Evolutionary conservation across 2,329 filamentous ascomycete genomes (phyloP).

Genomic region (Myriangium duriaei): DNA sequence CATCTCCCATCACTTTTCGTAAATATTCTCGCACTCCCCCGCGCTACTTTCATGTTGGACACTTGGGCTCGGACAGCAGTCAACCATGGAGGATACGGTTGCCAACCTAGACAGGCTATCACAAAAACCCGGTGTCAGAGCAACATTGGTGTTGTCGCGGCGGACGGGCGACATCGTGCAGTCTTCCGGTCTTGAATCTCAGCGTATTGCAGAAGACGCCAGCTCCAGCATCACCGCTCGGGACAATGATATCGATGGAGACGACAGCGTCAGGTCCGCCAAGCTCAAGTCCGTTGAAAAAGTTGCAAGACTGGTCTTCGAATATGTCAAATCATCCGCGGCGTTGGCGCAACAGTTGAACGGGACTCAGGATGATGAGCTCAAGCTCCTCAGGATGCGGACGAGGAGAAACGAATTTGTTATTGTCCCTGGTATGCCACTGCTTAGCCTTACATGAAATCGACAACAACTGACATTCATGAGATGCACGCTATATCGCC

Average conservation of each 20-base stretch:
- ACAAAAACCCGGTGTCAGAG: slow-evolving; percentile 68
- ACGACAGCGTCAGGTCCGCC: slow-evolving; percentile 18
- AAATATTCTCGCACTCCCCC: too few relatives aligned
- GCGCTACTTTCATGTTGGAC: too few relatives aligned
- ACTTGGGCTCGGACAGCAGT: too few relatives aligned
- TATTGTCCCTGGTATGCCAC: slow-evolving; percentile 52
- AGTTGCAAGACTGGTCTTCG: slow-evolving; percentile 64
- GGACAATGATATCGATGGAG: slow-evolving; percentile 15
- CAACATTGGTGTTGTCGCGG: slow-evolving; percentile 62
- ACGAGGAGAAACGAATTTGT: slow-evolving; percentile 80
- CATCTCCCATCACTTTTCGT: too few relatives aligned
- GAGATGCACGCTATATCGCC: slow-evolving; percentile 62
- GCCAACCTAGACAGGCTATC: slow-evolving; percentile 55
- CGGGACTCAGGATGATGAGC: slow-evolving; percentile 59
- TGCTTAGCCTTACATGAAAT: background rate
- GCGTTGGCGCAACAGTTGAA: slow-evolving; percentile 61
- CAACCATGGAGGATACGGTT: slow-evolving; percentile 44
- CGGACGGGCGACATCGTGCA: slow-evolving; percentile 61
- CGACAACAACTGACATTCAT: slow-evolving; percentile 1
- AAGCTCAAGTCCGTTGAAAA: slow-evolving; percentile 52
- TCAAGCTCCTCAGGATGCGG: slow-evolving; percentile 61
- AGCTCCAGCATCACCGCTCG: slow-evolving; percentile 13
- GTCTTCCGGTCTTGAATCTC: slow-evolving; percentile 56
- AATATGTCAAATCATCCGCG: slow-evolving; percentile 57
- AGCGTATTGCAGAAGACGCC: slow-evolving; percentile 38